Evolutionary conservation across 2,329 filamentous ascomycete genomes (phyloP).

Genomic region (Aspergillus versicolor): DNA sequence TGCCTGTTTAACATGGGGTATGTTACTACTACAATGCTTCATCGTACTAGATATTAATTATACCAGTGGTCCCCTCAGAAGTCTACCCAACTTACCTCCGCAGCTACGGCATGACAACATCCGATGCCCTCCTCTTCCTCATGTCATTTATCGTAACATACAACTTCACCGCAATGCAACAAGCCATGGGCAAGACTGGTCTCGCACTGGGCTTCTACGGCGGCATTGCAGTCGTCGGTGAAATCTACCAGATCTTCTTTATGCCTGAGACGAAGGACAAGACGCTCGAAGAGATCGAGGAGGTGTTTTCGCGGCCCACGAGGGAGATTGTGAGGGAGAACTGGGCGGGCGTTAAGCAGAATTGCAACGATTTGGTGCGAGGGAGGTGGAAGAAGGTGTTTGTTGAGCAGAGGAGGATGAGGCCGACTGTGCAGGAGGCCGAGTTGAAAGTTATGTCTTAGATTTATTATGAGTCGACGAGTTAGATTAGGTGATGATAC

Average conservation of each 20-base stretch:
- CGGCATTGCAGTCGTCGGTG: conserved; percentile 68
- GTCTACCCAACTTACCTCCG: conserved; percentile 72
- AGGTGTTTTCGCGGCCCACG: conserved; percentile 65
- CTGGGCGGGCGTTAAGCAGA: conserved; percentile 12
- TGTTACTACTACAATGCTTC: no score
- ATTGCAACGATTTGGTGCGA: background rate
- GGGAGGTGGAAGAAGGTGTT: conserved; percentile 3
- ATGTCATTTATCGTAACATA: conserved; percentile 72
- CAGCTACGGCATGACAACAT: conserved; percentile 71
- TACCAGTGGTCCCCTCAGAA: conserved; percentile 55
- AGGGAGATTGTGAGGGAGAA: conserved; percentile 63
- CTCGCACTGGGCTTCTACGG: conserved; percentile 71
- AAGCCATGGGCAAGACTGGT: conserved; percentile 65
- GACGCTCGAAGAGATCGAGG: conserved; percentile 70
- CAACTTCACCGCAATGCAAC: conserved; percentile 70
- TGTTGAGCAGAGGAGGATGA: conserved; percentile 1
- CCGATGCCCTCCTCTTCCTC: conserved; percentile 67
- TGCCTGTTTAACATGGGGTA: conserved; percentile 60
- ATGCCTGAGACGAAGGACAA: conserved; percentile 74
- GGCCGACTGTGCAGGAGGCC: background rate
- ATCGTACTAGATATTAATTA: no score
- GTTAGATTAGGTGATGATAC: no score
- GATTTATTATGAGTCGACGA: background rate
- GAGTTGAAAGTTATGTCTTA: background rate
- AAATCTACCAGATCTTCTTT: conserved; percentile 71